A percentile compares a stretch with the other conserved stretches of the same genome.
Conservation (phyloP, 192 early-diverging fungal genomes). For the Backusella macrospora region DNA sequence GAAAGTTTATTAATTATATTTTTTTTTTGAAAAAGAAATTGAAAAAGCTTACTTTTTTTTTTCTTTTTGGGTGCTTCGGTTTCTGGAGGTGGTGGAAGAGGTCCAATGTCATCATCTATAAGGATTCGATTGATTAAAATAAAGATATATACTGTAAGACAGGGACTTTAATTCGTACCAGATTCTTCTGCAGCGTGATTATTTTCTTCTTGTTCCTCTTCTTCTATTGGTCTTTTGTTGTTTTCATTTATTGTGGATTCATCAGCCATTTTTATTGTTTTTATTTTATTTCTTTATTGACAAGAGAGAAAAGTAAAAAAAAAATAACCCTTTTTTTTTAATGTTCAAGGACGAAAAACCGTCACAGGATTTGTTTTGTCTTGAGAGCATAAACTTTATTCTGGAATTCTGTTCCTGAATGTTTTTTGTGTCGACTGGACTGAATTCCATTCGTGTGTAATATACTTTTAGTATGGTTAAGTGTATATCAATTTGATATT, state of each 20-base stretch:
- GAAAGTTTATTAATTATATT: background rate
- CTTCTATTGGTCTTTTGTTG: constrained; percentile 8
- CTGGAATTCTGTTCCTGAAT: too few relatives aligned
- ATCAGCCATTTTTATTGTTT: background rate
- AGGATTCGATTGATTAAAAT: background rate
- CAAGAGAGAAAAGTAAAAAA: background rate
- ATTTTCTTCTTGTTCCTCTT: background rate
- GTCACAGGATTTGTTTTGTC: too few relatives aligned
- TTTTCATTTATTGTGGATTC: constrained; percentile 5
- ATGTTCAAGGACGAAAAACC: too few relatives aligned
- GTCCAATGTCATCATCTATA: constrained; percentile 44
- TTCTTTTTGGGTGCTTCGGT: constrained; percentile 38
- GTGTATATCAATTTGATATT: too few relatives aligned
- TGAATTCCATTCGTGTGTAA: too few relatives aligned
- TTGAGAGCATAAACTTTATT: too few relatives aligned
- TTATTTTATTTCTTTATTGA: background rate
- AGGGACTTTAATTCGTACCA: background rate
- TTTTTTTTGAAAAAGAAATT: background rate
- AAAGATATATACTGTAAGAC: background rate
- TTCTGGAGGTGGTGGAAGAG: constrained; percentile 32
- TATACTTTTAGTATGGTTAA: too few relatives aligned
- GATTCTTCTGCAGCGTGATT: constrained; percentile 11
- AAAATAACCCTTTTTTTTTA: background rate
- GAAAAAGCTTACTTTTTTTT: constrained; percentile 30
- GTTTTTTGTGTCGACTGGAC: too few relatives aligned